Evolutionary conservation across 208 protist species (phyloP), one percentile per base, ranked within the genome.

Genomic region (Crithidia sp.): DNA sequence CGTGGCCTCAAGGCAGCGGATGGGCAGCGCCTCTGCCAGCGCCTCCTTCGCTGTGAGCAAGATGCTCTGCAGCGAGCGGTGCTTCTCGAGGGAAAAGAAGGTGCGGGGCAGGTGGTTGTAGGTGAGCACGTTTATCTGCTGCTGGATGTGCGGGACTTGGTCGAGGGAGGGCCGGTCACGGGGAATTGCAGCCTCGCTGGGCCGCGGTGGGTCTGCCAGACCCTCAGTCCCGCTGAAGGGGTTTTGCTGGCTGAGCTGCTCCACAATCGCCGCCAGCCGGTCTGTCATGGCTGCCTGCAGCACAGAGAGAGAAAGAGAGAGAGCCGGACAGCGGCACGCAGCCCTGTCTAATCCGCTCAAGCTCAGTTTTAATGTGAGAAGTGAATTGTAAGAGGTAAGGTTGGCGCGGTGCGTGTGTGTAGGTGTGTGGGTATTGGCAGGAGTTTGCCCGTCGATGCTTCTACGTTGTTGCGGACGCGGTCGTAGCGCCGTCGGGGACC

Each of bases 61-160:
- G 62, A 98, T 93, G 57, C 88, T 93, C 65, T 90, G 79, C 72
- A 98, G 73, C 0, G 95, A 84, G 17, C 95, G 88, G 62, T 92
- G 86, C 79, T 97, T 98, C 53, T 93, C 84, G n/a, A 96, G 73
- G 56, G 83, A 92, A 65, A 97, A 98, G 67, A 98, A 97, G 16
- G 92, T 96, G 52, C 83, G 87, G 0, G 92, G 92, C 17, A 97
- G 85, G 78, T 95, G 93, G 69, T 98, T 98, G 85, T 98, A 98
- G 52, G 81, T 81, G 50, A 97, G 86, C 36, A 70, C 69, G 58
- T 84, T 86, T 2, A 97, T 77, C 47, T 91, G 70, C 53, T 88
- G 71, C 67, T 97, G 94, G 39, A 97, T 82, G 55, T 79, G 73
- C 7, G 79, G 77, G 2, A 97, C 56, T 67, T 95, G 86, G 45